Conservation (phyloP, 148 eudicot genomes). For the Spergularia marina region DNA sequence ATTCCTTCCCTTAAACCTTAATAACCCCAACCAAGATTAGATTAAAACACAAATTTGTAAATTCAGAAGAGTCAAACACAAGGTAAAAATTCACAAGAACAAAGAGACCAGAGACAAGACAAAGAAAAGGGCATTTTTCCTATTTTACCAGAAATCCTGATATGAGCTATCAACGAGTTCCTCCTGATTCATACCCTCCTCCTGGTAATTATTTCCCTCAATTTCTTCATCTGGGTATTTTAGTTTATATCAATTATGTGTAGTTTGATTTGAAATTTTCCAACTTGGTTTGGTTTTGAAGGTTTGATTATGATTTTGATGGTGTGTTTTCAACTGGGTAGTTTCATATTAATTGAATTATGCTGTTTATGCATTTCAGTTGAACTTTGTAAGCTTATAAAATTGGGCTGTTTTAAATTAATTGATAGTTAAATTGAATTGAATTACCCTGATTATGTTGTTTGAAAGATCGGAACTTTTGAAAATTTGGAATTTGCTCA, state of each 20-base stretch:
- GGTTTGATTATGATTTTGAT: no score
- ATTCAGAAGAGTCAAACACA: not conserved
- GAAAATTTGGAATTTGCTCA: not conserved
- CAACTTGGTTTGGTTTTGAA: no score
- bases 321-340: not conserved
- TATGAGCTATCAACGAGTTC: slow-evolving; percentile 30
- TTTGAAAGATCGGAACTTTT: not conserved
- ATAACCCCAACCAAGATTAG: no score
- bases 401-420: not conserved
- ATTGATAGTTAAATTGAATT: no score
- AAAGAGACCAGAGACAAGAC: not conserved
- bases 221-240: not conserved
- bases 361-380: not conserved
- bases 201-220: slow-evolving; percentile 18
- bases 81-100: not conserved
- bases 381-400: not conserved
- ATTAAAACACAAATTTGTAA: not conserved
- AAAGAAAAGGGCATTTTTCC: not conserved
- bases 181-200: slow-evolving; percentile 24
- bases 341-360: not conserved
- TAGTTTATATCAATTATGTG: not conserved
- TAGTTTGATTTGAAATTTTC: no score
- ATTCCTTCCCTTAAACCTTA: no score
- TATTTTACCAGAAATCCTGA: not conserved
- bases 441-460: no score